Conservation (phyloP, 2,329 filamentous ascomycete species). For the Cladosporium sp. region DNA sequence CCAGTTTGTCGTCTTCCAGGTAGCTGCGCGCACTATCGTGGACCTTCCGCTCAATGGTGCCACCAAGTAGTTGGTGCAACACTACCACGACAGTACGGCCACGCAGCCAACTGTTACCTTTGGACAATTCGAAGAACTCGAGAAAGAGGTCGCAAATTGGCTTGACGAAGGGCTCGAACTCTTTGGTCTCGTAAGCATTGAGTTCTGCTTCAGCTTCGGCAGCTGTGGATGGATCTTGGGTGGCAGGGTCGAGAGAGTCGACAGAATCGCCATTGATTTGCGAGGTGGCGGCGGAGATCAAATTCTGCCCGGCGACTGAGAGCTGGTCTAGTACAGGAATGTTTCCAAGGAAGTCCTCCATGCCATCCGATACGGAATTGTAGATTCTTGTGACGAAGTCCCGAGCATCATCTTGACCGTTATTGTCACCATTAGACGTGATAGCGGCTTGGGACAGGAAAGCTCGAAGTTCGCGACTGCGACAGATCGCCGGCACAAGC, state of each 20-base stretch:
- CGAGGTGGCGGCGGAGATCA: conserved; percentile 71
- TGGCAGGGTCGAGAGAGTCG: conserved; percentile 42
- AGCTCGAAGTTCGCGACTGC: conserved; percentile 84
- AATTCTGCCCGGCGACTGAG: conserved; percentile 86
- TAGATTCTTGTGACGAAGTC: conserved; percentile 95
- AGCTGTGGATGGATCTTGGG: conserved; percentile 52
- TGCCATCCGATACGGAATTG: conserved; percentile 94
- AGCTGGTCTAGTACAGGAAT: conserved; percentile 94
- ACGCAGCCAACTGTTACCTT: conserved; percentile 94
- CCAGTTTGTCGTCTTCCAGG: conserved; percentile 74
- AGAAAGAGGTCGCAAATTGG: conserved; percentile 98
- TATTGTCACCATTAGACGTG: conserved; percentile 59
- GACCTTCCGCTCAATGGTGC: conserved; percentile 94
- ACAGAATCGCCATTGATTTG: conserved; percentile 50
- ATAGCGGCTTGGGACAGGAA: conserved; percentile 89
- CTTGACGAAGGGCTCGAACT: conserved; percentile 93
- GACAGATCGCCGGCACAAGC: conserved; percentile 87
- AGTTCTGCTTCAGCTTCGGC: conserved; percentile 90
- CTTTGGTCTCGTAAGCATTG: conserved; percentile 86
- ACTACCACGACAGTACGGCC: conserved; percentile 95
- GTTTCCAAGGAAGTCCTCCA: conserved; percentile 97
- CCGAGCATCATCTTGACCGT: conserved; percentile 58
- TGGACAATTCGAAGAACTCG: conserved; percentile 91
- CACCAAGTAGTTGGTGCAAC: conserved; percentile 89
- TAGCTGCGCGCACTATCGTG: conserved; percentile 77